Percentiles rank a stretch among this genome's conserved stretches.
Evolutionary conservation across 108 stramenopile genomes (phyloP).

Genomic region (Seminavis robusta): DNA sequence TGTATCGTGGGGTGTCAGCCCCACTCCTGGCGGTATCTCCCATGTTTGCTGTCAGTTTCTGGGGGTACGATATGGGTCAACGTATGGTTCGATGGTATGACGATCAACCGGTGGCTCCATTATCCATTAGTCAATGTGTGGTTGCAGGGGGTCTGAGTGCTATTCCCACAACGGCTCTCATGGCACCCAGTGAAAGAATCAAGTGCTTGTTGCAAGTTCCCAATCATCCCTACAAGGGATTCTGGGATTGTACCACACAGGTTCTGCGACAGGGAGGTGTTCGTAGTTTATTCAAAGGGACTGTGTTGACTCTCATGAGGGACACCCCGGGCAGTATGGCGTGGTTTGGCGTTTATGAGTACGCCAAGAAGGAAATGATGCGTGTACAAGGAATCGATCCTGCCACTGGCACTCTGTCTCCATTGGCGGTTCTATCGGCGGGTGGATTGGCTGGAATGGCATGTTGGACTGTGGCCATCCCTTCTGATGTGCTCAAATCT

Average conservation of each 20-base stretch:
- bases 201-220: constrained; percentile 80
- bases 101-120: constrained; percentile 11
- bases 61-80: constrained; percentile 87
- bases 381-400: constrained; percentile 62
- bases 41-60: constrained; percentile 82
- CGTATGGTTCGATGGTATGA: constrained; percentile 25
- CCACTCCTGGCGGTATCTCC: constrained; percentile 80
- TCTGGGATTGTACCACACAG: constrained; percentile 65
- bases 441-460: constrained; percentile 88
- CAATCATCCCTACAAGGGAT: constrained; percentile 54
- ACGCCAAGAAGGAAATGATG: constrained; percentile 58
- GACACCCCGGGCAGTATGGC: constrained; percentile 81
- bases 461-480: constrained; percentile 74
- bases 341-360: constrained; percentile 83
- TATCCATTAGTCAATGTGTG: constrained; percentile 35
- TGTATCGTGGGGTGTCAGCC: constrained; percentile 83
- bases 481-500: constrained; percentile 79
- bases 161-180: constrained; percentile 64
- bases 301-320: constrained; percentile 65
- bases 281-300: constrained; percentile 69
- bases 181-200: constrained; percentile 84
- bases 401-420: constrained; percentile 54
- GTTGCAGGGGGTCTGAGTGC: constrained; percentile 82
- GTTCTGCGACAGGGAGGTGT: constrained; percentile 64
- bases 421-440: constrained; percentile 61